phyloP scores from a whole-genome alignment of 1,139 yeast genomes.

The Geotrichum macrosporum region DNA sequence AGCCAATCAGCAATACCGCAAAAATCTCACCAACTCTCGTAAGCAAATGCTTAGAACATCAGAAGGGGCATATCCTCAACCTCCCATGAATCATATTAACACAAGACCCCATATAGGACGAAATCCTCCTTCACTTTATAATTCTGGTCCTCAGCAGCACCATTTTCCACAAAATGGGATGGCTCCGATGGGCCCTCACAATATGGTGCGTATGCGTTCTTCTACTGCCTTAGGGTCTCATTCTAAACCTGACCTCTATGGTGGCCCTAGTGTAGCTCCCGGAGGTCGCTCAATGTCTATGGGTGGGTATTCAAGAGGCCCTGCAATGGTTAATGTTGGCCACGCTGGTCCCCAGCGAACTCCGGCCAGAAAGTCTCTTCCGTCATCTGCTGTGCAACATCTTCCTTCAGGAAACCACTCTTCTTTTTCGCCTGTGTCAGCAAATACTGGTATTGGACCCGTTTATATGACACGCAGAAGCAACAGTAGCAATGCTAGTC shows the following conservation, averaged over 20 bases:
- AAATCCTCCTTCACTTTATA: not conserved
- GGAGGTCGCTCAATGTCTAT: slow-evolving; percentile 17
- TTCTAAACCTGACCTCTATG: not conserved
- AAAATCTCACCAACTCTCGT: slow-evolving; percentile 34
- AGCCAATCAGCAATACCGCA: slow-evolving; percentile 32
- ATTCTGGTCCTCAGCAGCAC: not conserved
- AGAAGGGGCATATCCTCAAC: slow-evolving; percentile 25
- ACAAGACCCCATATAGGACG: not conserved
- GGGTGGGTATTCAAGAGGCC: slow-evolving; percentile 12
- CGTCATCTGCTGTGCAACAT: not conserved
- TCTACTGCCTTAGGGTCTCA: not conserved
- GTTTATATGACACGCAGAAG: slow-evolving; percentile 1
- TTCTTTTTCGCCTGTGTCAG: not conserved
- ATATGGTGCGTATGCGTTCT: slow-evolving; percentile 4
- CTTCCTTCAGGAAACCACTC: not conserved
- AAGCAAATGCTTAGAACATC: slow-evolving; percentile 29
- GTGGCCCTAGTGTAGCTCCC: not conserved
- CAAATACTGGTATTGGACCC: not conserved
- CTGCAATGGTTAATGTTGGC: not conserved
- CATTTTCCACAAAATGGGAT: too few species aligned
- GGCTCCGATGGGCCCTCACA: slow-evolving; percentile 3
- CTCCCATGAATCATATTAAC: too few species aligned
- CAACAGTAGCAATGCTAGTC: slow-evolving; percentile 16
- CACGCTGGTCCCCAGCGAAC: not conserved
- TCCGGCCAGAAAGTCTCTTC: slow-evolving; percentile 8